Base-by-base conservation (phyloP, 2,329 filamentous ascomycete genomes). In the Cryphonectria japonica region DNA sequence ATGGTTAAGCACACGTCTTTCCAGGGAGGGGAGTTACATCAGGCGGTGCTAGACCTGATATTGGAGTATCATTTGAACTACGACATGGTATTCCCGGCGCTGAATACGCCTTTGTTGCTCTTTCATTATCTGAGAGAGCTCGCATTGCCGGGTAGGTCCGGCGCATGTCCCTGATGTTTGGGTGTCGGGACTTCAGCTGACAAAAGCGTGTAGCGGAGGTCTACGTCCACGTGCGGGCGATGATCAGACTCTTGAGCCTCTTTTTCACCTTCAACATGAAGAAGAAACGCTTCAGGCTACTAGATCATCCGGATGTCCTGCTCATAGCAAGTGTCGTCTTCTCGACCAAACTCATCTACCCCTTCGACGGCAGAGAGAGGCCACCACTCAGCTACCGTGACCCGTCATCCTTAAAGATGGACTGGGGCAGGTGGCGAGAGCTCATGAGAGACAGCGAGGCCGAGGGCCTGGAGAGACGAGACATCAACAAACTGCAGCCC, bases 281-380 rank as follows among this genome's bases (percentile, higher is more conserved):
- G 4, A 82, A 80, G 41, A 77, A 79, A 67, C 80, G 81, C 72
- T 80, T 84, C 71, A 80, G 84, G 37, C 80, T 87, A 11, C 81
- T 90, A 22, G 84, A 89, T 66, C 87, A 92, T 73, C 94, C 96
- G 0, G 96, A 98, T 77, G 83, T 93, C 7, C 87, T 92, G 60
- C 82, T 98, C 0, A 84, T 94, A 69, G 85, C 90, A 4, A 82
- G 93, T 3, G 79, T 97, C 3, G 83, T 97, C 2, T 85, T 97
- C 19, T 89, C 92, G 4, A 89, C 92, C 3, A 98, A 98, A 76
- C 79, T 97, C 2, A 84, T 92, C 29, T 94, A 93, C 76, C 93
- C 95, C 0, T 89, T 97, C 61, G 89, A 93, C 76, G 82, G 83
- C 32, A 76, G 85, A 16, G 79, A 83, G 67, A 83, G 90, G 59